phyloP scores from a whole-genome alignment of 176 grass and related monocot genomes.

The Rhynchospora breviuscula region DNA sequence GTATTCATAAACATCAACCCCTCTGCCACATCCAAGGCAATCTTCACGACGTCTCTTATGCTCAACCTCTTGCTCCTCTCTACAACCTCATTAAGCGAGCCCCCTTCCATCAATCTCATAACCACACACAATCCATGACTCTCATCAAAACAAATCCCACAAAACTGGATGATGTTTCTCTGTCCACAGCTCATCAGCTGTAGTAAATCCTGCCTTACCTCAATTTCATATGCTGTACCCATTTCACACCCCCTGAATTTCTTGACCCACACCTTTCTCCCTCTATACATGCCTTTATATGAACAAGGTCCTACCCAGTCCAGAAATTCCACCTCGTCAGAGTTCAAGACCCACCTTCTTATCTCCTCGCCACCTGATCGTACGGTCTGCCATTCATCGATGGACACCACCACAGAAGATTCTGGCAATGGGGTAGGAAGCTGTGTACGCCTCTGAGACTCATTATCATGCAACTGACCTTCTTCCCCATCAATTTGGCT shows the following conservation, averaged over 20 bases:
- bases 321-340: conserved; percentile 80
- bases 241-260: conserved; percentile 92
- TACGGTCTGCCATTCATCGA: conserved; percentile 97
- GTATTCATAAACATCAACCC: conserved; percentile 89
- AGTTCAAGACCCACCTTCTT: conserved; percentile 60
- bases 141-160: conserved; percentile 78
- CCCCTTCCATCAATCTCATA: conserved; percentile 92
- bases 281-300: conserved; percentile 64
- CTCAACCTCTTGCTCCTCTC: conserved; percentile 72
- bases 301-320: conserved; percentile 69
- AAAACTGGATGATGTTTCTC: conserved; percentile 86
- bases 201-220: conserved; percentile 83
- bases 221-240: conserved; percentile 80
- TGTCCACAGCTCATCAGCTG: conserved; percentile 97
- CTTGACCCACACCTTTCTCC: conserved; percentile 79
- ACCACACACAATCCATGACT: conserved; percentile 76
- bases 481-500: conserved; percentile 74
- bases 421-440: conserved; percentile 68
- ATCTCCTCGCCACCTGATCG: conserved; percentile 85
- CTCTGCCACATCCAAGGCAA: conserved; percentile 73
- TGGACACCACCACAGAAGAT: conserved; percentile 78
- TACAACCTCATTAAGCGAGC: conserved; percentile 64
- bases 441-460: conserved; percentile 39
- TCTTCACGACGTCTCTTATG: conserved; percentile 47
- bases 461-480: conserved; percentile 44